Percentiles rank a stretch among this genome's conserved stretches.
Evolutionary conservation across 306 rosid genomes (phyloP).

Genomic region (Quercus engelmannii): DNA sequence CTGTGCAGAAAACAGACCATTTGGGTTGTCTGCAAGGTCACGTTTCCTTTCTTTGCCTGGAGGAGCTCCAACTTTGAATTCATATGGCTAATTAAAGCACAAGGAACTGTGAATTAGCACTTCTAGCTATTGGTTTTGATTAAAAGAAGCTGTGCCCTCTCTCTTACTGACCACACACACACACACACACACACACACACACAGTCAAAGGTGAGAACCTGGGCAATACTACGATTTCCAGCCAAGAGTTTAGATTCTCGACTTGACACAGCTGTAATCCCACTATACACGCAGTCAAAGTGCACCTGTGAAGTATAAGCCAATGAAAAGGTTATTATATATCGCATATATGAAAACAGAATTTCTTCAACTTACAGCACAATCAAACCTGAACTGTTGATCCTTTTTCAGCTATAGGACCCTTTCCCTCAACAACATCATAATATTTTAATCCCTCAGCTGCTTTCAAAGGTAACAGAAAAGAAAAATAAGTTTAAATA

Average conservation of each 20-base stretch:
- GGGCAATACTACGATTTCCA: constrained; percentile 82
- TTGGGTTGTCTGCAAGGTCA: constrained; percentile 84
- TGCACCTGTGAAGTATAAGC: constrained; percentile 53
- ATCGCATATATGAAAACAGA: background rate
- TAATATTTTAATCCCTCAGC: constrained; percentile 84
- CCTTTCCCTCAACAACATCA: constrained; percentile 82
- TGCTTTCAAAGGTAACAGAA: constrained; percentile 30
- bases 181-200: background rate
- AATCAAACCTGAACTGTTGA: constrained; percentile 64
- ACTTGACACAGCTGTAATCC: constrained; percentile 79
- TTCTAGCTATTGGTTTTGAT: background rate
- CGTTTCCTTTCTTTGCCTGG: constrained; percentile 96
- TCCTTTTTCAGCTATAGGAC: constrained; percentile 71
- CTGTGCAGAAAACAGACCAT: constrained; percentile 94
- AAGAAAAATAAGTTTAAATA: background rate
- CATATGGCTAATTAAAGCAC: constrained; percentile 65
- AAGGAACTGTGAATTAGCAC: constrained; percentile 15
- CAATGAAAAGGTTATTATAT: constrained; percentile 1
- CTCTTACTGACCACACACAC: background rate
- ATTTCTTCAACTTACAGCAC: background rate
- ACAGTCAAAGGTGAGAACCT: constrained; percentile 44
- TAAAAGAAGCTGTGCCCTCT: background rate
- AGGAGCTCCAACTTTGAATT: constrained; percentile 80
- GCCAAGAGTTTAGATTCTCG: constrained; percentile 93
- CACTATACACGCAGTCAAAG: constrained; percentile 84